These are phyloP conservation scores for Yamadazyma philogaea DNA, from an alignment of 805 yeast species.

Conservation along the genomic window DNA sequence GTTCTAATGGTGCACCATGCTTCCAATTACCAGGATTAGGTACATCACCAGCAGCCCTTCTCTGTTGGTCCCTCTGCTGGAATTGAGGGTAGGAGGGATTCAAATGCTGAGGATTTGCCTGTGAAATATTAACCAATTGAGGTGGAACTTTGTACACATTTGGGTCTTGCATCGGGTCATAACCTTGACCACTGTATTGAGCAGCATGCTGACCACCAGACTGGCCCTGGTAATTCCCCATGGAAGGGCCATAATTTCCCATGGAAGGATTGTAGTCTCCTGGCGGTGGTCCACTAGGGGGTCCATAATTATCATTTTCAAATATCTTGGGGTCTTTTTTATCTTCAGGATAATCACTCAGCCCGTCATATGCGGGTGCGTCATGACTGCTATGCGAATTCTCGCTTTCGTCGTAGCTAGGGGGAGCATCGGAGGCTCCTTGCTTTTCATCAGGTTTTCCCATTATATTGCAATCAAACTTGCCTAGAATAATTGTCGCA, in stretches of 20 bases:
- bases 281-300: neutral
- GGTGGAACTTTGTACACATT: slow-evolving; percentile 31
- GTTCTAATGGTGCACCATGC: slow-evolving; percentile 35
- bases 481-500: slow-evolving; percentile 6
- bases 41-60: slow-evolving; percentile 29
- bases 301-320: neutral
- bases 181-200: slow-evolving; percentile 2
- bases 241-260: slow-evolving; percentile 5
- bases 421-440: slow-evolving; percentile 11
- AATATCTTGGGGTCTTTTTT: neutral
- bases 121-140: slow-evolving; percentile 34
- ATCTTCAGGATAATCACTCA: slow-evolving; percentile 5
- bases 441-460: slow-evolving; percentile 1
- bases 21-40: slow-evolving; percentile 26
- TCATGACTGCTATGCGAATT: neutral
- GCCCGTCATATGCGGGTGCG: slow-evolving; percentile 1
- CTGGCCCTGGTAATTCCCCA: neutral
- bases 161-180: slow-evolving; percentile 23
- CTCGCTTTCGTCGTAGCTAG: slow-evolving; percentile 13
- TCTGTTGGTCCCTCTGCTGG: slow-evolving; percentile 28
- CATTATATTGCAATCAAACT: slow-evolving; percentile 1
- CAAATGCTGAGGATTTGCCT: slow-evolving; percentile 33
- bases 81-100: slow-evolving; percentile 38
- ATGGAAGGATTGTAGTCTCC: neutral
- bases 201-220: neutral